Percentiles rank a stretch among this genome's conserved stretches.
Conservation (phyloP, 1,139 yeast genomes). For the Protomyces gravidus region DNA sequence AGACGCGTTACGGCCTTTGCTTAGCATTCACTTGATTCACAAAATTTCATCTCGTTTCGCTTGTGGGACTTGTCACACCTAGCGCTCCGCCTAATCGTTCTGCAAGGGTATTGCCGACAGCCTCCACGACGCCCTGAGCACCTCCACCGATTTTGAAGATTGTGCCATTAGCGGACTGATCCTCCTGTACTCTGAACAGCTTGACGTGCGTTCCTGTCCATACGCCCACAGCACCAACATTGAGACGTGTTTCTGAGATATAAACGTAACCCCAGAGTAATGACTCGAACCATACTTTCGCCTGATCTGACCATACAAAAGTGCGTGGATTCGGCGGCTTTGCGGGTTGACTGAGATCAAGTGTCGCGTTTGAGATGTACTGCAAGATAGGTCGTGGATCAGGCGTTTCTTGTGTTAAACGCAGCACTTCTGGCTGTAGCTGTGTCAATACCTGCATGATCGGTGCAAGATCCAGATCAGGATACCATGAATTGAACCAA, state of each 20-base stretch:
- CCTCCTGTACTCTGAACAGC: slow-evolving; percentile 17
- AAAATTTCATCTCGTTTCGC: too few species aligned
- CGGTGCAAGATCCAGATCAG: slow-evolving; percentile 30
- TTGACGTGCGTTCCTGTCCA: slow-evolving; percentile 29
- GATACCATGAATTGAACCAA: slow-evolving; percentile 33
- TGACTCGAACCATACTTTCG: slow-evolving; percentile 74
- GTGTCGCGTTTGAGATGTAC: slow-evolving; percentile 10
- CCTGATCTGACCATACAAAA: slow-evolving; percentile 58
- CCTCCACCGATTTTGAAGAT: slow-evolving; percentile 19
- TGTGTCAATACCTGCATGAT: slow-evolving; percentile 25
- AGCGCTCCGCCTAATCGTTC: not conserved
- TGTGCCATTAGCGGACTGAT: not conserved
- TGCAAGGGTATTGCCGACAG: slow-evolving; percentile 14
- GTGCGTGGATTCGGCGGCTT: slow-evolving; percentile 48
- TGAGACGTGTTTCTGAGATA: slow-evolving; percentile 41
- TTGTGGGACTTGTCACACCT: not conserved
- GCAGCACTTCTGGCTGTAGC: slow-evolving; percentile 22
- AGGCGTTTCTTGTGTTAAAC: slow-evolving; percentile 10
- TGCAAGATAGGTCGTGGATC: slow-evolving; percentile 27
- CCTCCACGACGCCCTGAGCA: slow-evolving; percentile 19
- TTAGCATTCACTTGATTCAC: too few species aligned
- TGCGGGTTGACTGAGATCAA: slow-evolving; percentile 32
- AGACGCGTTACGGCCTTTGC: too few species aligned
- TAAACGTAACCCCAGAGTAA: slow-evolving; percentile 64
- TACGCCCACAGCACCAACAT: slow-evolving; percentile 25